phyloP scores from a whole-genome alignment of 2,329 filamentous ascomycete species.

The Scedosporium minutisporum region DNA sequence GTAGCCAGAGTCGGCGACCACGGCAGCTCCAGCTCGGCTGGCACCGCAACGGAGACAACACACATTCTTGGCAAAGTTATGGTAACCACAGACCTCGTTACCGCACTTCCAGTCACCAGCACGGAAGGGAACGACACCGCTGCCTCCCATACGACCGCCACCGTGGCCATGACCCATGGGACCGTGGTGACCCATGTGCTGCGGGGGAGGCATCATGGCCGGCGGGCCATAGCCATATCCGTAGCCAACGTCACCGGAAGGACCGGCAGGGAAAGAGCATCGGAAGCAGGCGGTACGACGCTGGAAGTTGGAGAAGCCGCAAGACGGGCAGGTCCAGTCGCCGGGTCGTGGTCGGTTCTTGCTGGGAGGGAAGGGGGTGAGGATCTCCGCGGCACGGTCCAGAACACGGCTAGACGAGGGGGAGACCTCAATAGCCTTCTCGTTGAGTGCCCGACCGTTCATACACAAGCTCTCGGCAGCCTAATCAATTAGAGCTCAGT shows the following conservation, averaged over 20 bases:
- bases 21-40: conserved; percentile 83
- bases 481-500: conserved; percentile 34
- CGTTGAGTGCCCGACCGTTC: conserved; percentile 95
- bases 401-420: conserved; percentile 95
- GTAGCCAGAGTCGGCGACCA: conserved; percentile 89
- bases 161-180: conserved; percentile 40
- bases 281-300: conserved; percentile 97
- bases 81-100: conserved; percentile 92
- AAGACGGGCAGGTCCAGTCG: conserved; percentile 98
- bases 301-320: conserved; percentile 99
- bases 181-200: conserved; percentile 55
- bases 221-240: conserved; percentile 65
- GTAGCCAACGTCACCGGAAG: conserved; percentile 55
- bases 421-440: conserved; percentile 98
- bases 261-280: conserved; percentile 95
- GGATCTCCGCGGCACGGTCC: conserved; percentile 87
- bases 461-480: conserved; percentile 97
- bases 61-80: conserved; percentile 99
- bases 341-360: conserved; percentile 96
- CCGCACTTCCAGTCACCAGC: conserved; percentile 99
- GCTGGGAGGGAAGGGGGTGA: conserved; percentile 94
- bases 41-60: conserved; percentile 94
- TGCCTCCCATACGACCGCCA: conserved; percentile 65
- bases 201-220: conserved; percentile 68
- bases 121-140: conserved; percentile 87